These are phyloP conservation scores for Fusarium brevicatenulatum DNA, from an alignment of 2,329 filamentous ascomycete species.

Conservation along the genomic window DNA sequence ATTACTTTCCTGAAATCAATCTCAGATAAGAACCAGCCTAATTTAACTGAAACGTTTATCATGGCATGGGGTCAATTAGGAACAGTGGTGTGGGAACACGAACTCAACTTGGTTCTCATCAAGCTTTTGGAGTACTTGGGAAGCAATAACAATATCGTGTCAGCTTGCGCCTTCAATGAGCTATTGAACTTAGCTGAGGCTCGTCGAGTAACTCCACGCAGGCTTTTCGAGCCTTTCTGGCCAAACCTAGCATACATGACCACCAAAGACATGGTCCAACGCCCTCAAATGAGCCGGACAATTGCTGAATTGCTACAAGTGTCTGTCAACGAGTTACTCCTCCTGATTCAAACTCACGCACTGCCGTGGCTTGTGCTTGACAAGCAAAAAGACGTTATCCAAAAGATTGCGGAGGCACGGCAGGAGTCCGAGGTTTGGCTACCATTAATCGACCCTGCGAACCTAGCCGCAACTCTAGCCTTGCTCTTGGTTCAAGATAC, in stretches of 20 bases:
- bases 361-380: conserved; percentile 87
- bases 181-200: conserved; percentile 77
- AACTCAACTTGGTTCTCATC: conserved; percentile 86
- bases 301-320: conserved; percentile 85
- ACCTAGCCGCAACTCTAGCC: conserved; percentile 68
- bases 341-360: conserved; percentile 81
- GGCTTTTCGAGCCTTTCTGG: conserved; percentile 89
- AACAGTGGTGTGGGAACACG: conserved; percentile 78
- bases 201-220: conserved; percentile 69
- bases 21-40: conserved; percentile 73
- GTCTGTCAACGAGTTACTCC: conserved; percentile 77
- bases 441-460: conserved; percentile 64
- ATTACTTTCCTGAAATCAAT: conserved; percentile 78
- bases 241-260: conserved; percentile 82
- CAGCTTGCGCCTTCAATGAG: conserved; percentile 85
- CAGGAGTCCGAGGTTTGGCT: conserved; percentile 72
- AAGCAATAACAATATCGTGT: conserved; percentile 81
- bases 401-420: conserved; percentile 81
- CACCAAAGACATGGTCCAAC: conserved; percentile 81
- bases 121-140: conserved; percentile 89
- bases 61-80: conserved; percentile 88
- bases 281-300: conserved; percentile 83
- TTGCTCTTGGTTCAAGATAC: conserved; percentile 68
- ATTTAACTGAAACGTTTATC: conserved; percentile 84
- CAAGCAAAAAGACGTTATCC: conserved; percentile 80